Conservation (phyloP, 345 rosid genomes). For the Lumnitzera racemosa region DNA sequence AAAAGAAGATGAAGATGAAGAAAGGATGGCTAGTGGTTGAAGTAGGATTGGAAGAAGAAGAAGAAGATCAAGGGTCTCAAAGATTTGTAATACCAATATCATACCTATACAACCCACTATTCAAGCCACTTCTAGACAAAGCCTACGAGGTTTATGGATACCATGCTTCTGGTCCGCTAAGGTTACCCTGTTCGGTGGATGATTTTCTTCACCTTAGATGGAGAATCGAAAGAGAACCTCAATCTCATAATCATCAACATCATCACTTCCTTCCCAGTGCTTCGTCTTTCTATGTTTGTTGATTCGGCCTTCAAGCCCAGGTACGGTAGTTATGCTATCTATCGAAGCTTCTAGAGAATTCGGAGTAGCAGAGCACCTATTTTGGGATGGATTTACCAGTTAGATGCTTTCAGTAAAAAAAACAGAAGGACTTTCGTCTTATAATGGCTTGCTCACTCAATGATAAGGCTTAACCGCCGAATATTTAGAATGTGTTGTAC, state of each 20-base stretch:
- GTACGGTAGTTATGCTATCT: too few relatives aligned
- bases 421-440: too few relatives aligned
- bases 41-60: constrained; percentile 22
- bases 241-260: not conserved
- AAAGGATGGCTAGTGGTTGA: constrained; percentile 29
- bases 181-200: constrained; percentile 25
- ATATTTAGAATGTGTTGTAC: too few relatives aligned
- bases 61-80: constrained; percentile 3
- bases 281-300: constrained; percentile 21
- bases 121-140: constrained; percentile 20
- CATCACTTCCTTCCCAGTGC: constrained; percentile 8
- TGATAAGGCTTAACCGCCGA: too few relatives aligned
- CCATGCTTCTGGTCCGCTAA: constrained; percentile 16
- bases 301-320: not conserved
- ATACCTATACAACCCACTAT: constrained; percentile 25
- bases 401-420: too few relatives aligned
- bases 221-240: constrained; percentile 18
- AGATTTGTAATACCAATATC: constrained; percentile 26
- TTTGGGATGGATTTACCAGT: too few relatives aligned
- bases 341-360: too few relatives aligned
- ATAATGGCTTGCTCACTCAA: too few relatives aligned
- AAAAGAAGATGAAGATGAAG: constrained; percentile 24
- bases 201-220: constrained; percentile 24
- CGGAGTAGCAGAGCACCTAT: too few relatives aligned
- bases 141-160: constrained; percentile 28